Evolutionary conservation across 2,329 filamentous ascomycete species (phyloP).

Genomic region (Septoria linicola): DNA sequence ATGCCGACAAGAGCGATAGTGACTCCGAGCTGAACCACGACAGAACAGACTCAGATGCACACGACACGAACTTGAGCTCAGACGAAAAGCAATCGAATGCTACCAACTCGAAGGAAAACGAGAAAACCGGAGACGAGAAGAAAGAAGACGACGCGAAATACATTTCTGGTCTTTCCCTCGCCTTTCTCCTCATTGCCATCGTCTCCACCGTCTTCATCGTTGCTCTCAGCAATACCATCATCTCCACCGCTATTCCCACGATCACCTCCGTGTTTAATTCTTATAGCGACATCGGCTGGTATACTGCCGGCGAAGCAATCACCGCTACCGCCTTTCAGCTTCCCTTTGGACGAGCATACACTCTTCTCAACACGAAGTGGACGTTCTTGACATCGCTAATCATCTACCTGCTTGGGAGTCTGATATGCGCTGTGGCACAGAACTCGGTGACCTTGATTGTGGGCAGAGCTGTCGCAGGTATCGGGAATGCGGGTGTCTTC

Average conservation of each 20-base stretch:
- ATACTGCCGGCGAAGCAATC: constrained; percentile 47
- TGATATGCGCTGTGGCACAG: constrained; percentile 51
- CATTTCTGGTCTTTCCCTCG: too few species aligned
- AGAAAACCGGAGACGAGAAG: too few species aligned
- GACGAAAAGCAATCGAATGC: too few species aligned
- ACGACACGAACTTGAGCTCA: too few species aligned
- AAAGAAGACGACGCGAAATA: too few species aligned
- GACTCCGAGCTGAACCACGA: too few species aligned
- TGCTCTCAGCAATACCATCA: constrained; percentile 33
- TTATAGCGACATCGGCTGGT: constrained; percentile 50
- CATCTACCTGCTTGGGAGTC: constrained; percentile 49
- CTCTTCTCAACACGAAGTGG: constrained; percentile 47
- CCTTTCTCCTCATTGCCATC: constrained; percentile 7
- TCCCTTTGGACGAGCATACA: constrained; percentile 44
- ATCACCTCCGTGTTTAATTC: constrained; percentile 51
- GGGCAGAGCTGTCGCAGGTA: constrained; percentile 54
- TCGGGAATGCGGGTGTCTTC: constrained; percentile 54
- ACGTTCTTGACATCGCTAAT: constrained; percentile 41
- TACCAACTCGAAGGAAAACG: too few species aligned
- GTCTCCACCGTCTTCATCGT: constrained; percentile 23
- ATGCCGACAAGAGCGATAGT: neutral
- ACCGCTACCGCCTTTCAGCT: constrained; percentile 46
- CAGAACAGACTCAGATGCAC: too few species aligned
- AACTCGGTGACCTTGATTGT: constrained; percentile 53
- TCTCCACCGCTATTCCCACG: constrained; percentile 49